Conservation (phyloP, 2,329 filamentous ascomycete genomes). For the Fusarium subtropicale region DNA sequence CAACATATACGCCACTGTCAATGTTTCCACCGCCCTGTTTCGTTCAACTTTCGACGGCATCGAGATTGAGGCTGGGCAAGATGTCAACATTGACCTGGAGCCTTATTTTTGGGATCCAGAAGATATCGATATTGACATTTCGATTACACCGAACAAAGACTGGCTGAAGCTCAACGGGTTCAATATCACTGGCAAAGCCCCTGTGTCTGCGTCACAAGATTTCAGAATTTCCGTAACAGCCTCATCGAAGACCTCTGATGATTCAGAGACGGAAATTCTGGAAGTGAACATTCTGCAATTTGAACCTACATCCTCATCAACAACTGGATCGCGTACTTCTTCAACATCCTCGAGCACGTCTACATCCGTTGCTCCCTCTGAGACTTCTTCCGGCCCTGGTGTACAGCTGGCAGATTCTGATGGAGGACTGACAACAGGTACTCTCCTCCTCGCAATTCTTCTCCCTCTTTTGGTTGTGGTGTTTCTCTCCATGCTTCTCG, state of each 20-base stretch:
- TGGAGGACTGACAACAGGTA: conserved; percentile 48
- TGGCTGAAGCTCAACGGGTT: conserved; percentile 59
- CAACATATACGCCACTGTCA: conserved; percentile 61
- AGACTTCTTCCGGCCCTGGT: conserved; percentile 30
- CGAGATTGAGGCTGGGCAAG: conserved; percentile 55
- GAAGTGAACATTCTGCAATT: conserved; percentile 52
- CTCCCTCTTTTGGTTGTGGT: conserved; percentile 56
- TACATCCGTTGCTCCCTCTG: conserved; percentile 40
- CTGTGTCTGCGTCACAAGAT: conserved; percentile 50
- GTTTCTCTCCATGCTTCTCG: conserved; percentile 50
- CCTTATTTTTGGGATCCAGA: conserved; percentile 56
- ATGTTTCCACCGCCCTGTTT: conserved; percentile 56
- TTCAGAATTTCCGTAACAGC: conserved; percentile 51
- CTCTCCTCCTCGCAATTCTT: conserved; percentile 58
- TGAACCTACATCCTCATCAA: conserved; percentile 38
- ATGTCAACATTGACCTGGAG: conserved; percentile 57
- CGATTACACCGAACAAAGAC: conserved; percentile 51
- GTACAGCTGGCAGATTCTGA: conserved; percentile 24
- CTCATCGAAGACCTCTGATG: conserved; percentile 49
- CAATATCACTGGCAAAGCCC: conserved; percentile 57
- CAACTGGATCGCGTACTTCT: conserved; percentile 28
- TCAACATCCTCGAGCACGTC: conserved; percentile 33
- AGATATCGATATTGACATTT: conserved; percentile 54
- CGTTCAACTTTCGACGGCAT: conserved; percentile 55
- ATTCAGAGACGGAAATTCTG: conserved; percentile 55